Conservation (phyloP, 1,139 yeast species). For the Tardiomyces blankii region DNA sequence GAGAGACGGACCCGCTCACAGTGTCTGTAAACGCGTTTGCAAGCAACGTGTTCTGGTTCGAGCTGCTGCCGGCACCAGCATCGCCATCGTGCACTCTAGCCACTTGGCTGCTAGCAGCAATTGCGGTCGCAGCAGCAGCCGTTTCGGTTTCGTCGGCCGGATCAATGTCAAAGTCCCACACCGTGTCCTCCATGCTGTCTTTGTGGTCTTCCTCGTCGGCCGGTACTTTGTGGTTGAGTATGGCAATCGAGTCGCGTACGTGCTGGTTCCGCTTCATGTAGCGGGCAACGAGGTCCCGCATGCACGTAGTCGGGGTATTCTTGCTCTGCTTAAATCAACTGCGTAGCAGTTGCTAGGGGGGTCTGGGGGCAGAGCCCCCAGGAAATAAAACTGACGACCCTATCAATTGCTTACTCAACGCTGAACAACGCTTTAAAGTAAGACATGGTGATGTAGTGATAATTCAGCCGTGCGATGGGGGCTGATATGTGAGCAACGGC, state of each 20-base stretch:
- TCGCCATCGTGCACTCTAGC: background rate
- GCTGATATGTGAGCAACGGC: no score
- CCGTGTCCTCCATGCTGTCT: conserved; percentile 28
- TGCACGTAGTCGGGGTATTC: conserved; percentile 43
- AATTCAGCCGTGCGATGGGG: no score
- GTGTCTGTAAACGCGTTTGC: background rate
- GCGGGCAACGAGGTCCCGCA: conserved; percentile 71
- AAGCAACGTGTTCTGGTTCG: background rate
- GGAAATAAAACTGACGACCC: no score
- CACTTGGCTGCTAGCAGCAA: background rate
- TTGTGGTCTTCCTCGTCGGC: conserved; percentile 24
- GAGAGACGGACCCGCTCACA: background rate
- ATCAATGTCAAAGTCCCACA: conserved; percentile 28
- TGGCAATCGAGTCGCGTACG: conserved; percentile 22
- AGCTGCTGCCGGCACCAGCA: background rate
- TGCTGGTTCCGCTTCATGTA: conserved; percentile 39
- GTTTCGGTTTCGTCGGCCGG: background rate
- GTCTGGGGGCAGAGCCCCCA: no score
- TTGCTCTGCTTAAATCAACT: conserved; percentile 53
- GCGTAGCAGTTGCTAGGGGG: no score
- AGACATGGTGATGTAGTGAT: no score
- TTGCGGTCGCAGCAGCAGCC: background rate
- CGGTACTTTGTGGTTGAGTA: conserved; percentile 14
- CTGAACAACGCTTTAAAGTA: no score
- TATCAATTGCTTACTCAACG: no score